Conservation (phyloP, 352 stramenopile species). For the Globisporangium emineosum region DNA sequence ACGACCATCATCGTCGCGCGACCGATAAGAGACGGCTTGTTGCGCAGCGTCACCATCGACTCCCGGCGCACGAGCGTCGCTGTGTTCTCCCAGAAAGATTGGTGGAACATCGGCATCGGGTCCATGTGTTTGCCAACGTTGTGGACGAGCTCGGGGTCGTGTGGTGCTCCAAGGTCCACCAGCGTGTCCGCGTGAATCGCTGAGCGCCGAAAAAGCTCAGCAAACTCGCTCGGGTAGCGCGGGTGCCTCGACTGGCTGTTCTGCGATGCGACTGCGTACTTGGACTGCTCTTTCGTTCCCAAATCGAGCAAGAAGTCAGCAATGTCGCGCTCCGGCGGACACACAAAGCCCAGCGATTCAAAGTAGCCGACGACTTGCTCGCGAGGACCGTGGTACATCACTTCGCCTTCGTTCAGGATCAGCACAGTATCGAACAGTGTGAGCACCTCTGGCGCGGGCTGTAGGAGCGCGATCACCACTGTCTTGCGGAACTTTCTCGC, state of each 20-base stretch:
- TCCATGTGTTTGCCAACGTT: background rate
- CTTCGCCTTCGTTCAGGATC: background rate
- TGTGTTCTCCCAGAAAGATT: background rate
- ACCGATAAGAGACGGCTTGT: background rate
- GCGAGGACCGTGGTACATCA: background rate
- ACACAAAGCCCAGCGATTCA: background rate
- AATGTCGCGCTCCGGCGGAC: background rate
- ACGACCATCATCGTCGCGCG: background rate
- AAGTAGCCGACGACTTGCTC: background rate
- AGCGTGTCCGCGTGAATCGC: background rate
- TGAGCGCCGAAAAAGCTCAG: background rate
- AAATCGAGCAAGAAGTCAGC: background rate
- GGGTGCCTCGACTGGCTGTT: background rate
- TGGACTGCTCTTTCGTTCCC: background rate
- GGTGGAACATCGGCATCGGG: background rate
- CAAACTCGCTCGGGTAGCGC: background rate
- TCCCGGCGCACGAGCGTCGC: background rate
- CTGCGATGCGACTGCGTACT: background rate
- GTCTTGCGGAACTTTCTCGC: constrained; percentile 35
- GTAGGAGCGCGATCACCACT: background rate
- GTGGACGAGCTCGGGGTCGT: background rate
- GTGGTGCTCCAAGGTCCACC: background rate
- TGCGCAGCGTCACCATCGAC: background rate
- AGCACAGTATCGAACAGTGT: background rate
- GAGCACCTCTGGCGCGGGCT: background rate